Conservation (phyloP, 2,329 filamentous ascomycete species). For the Monosporascus ibericus region DNA sequence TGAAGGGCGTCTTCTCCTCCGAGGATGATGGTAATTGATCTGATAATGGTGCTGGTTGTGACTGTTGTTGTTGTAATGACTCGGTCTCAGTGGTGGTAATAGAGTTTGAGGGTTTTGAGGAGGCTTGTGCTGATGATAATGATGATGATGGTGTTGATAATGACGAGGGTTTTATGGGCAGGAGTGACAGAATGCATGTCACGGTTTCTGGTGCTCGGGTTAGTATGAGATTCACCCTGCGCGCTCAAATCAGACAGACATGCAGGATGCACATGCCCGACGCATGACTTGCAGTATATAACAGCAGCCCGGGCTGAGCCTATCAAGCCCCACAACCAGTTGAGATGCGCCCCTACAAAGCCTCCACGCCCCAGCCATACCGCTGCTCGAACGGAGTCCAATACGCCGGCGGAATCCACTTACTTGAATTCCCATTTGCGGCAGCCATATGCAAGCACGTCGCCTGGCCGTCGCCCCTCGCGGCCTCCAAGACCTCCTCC, state of each 20-base stretch:
- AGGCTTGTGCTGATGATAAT: conserved; percentile 10
- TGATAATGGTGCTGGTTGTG: conserved; percentile 7
- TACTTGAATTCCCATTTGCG: conserved; percentile 82
- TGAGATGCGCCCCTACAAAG: too few species aligned
- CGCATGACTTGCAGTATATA: too few species aligned
- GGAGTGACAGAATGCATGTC: conserved; percentile 36
- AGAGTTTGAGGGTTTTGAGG: conserved; percentile 2
- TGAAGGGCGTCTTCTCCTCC: conserved; percentile 37
- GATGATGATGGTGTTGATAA: conserved; percentile 11
- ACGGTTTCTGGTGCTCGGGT: conserved; percentile 32
- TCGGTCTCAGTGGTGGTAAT: conserved; percentile 5
- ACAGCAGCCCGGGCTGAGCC: too few species aligned
- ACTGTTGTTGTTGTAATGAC: conserved; percentile 1
- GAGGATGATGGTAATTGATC: conserved; percentile 35
- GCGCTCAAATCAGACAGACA: background rate
- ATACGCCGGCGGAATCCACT: conserved; percentile 14
- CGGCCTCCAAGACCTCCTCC: conserved; percentile 61
- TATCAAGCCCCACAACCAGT: too few species aligned
- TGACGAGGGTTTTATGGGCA: conserved; percentile 23
- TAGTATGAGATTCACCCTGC: background rate
- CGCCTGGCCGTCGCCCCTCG: conserved; percentile 68
- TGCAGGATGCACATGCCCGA: conserved; percentile 1
- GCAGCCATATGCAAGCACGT: conserved; percentile 89
- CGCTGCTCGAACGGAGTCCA: background rate
- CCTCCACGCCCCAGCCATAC: too few species aligned